Conservation (phyloP, 116 monocot species). For the Zostera marina region DNA sequence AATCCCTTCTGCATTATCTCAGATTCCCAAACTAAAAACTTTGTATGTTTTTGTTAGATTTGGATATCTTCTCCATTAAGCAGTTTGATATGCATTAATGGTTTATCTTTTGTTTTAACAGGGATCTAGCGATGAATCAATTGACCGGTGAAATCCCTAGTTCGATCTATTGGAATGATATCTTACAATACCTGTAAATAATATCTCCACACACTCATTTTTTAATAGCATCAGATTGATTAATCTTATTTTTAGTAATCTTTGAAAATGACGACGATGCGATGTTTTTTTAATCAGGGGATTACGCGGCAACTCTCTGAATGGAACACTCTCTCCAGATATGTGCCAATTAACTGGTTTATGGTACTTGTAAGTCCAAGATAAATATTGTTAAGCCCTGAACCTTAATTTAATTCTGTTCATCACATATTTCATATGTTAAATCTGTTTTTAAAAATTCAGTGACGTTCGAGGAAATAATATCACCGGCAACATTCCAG, state of each 20-base stretch:
- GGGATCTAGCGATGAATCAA: constrained; percentile 85
- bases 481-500: constrained; percentile 72
- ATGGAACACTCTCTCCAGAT: constrained; percentile 72
- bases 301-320: constrained; percentile 66
- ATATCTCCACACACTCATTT: background rate
- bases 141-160: constrained; percentile 79
- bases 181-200: constrained; percentile 19
- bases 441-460: background rate
- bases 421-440: background rate
- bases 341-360: constrained; percentile 93
- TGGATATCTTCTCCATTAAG: background rate
- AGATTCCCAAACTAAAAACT: constrained; percentile 84
- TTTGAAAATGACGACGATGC: background rate
- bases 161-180: constrained; percentile 92
- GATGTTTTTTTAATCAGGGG: constrained; percentile 26
- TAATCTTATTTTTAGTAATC: background rate
- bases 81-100: background rate
- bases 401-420: background rate
- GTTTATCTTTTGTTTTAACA: constrained; percentile 3
- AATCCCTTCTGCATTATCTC: constrained; percentile 91
- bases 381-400: background rate
- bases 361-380: constrained; percentile 86
- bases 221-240: too few relatives aligned
- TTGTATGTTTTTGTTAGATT: constrained; percentile 32
- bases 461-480: constrained; percentile 96